These are phyloP conservation scores for Paramyrothecium roridum DNA, from an alignment of 2,329 filamentous ascomycete genomes.

Conservation along the genomic window DNA sequence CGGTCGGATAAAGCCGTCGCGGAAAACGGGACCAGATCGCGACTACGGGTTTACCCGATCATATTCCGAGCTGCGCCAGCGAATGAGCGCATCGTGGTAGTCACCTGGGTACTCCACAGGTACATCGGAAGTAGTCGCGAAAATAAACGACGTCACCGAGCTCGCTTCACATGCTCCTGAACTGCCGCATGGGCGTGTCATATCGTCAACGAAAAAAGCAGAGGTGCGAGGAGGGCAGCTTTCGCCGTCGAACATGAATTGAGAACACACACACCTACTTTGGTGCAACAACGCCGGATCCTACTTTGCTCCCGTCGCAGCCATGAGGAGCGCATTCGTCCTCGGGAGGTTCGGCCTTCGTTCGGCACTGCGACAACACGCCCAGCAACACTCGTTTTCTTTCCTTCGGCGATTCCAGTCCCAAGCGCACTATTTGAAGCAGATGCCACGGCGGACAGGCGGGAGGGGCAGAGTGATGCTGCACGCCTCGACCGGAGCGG, in stretches of 20 bases:
- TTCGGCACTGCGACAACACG: constrained; percentile 25
- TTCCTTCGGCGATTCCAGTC: constrained; percentile 18
- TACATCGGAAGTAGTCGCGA: neutral
- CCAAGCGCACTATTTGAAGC: constrained; percentile 19
- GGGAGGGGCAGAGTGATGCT: constrained; percentile 24
- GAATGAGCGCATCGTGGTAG: neutral
- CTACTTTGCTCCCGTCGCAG: constrained; percentile 20
- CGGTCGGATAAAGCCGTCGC: neutral
- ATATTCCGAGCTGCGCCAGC: neutral
- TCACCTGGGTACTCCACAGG: neutral
- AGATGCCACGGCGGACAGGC: constrained; percentile 17
- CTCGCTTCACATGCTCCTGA: neutral
- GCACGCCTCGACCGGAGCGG: constrained; percentile 34
- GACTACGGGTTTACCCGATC: neutral
- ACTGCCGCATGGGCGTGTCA: no score
- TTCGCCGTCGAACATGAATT: no score
- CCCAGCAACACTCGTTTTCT: constrained; percentile 10
- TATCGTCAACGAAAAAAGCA: no score
- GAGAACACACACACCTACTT: no score
- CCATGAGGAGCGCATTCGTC: constrained; percentile 42
- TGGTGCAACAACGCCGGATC: neutral
- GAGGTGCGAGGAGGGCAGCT: no score
- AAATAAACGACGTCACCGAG: constrained; percentile 6
- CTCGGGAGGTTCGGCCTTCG: constrained; percentile 42
- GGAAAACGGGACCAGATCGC: neutral